phyloP scores from a whole-genome alignment of 331 rosid genomes.

The Cydonia oblonga region DNA sequence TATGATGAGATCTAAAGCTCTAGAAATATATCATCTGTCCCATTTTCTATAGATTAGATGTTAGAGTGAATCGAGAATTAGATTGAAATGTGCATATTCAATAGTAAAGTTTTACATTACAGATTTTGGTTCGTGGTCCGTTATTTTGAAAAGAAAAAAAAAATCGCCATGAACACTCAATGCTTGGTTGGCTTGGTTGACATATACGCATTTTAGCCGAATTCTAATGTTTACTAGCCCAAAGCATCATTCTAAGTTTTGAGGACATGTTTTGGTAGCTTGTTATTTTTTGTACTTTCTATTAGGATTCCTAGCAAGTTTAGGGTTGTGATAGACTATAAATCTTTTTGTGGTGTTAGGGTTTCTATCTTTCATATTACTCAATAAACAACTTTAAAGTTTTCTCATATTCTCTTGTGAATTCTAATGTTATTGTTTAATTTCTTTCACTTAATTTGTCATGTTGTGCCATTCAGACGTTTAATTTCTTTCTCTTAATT shows the following conservation, averaged over 20 bases:
- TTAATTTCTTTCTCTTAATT: no score
- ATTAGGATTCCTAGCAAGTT: not conserved
- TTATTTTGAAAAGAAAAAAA: not conserved
- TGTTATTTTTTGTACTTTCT: not conserved
- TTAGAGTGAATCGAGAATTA: not conserved
- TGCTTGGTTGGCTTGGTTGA: no score
- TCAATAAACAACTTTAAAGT: not conserved
- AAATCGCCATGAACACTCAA: no score
- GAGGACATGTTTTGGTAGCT: not conserved
- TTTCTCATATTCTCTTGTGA: not conserved
- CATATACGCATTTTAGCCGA: no score
- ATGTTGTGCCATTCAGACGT: no score
- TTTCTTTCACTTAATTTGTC: not conserved
- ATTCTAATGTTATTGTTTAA: not conserved
- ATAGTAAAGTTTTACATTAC: not conserved
- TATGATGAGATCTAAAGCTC: not conserved
- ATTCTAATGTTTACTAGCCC: no score
- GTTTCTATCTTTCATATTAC: not conserved
- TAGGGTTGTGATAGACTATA: not conserved
- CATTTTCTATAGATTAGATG: not conserved
- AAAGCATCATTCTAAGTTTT: not conserved
- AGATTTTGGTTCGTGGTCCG: not conserved
- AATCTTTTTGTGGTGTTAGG: not conserved
- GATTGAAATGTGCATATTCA: not conserved
- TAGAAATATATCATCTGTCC: not conserved